phyloP scores from a whole-genome alignment of 805 yeast species.

The Kockiozyma suomiensis region DNA sequence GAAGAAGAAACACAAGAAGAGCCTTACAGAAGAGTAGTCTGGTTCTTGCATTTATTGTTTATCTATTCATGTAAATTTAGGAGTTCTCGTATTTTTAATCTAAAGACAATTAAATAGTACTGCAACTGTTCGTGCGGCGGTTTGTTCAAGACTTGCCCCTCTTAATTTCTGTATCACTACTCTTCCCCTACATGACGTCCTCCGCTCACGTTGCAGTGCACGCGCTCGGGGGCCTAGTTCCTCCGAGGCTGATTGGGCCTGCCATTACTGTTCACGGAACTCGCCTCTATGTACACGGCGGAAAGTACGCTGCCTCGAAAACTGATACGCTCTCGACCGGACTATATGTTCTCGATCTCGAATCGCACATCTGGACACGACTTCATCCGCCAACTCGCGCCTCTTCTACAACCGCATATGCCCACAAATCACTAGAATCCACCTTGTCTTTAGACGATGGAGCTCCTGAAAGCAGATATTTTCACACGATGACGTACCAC shows the following conservation, averaged over 20 bases:
- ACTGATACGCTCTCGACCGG: constrained; percentile 10
- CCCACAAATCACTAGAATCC: neutral
- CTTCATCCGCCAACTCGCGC: constrained; percentile 7
- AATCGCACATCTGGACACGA: constrained; percentile 14
- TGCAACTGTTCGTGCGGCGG: constrained; percentile 9
- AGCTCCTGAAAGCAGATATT: constrained; percentile 19
- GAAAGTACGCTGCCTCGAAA: constrained; percentile 14
- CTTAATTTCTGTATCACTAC: neutral
- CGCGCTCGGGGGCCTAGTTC: constrained; percentile 22
- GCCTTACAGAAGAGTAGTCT: neutral
- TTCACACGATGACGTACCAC: constrained; percentile 23
- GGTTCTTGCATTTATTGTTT: neutral
- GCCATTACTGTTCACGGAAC: constrained; percentile 12
- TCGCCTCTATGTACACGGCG: constrained; percentile 26
- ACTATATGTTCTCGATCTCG: constrained; percentile 27
- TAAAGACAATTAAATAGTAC: neutral
- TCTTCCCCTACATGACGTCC: neutral
- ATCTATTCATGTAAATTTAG: neutral
- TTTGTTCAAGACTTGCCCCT: neutral
- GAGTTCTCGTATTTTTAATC: neutral
- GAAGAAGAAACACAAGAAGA: constrained; percentile 9
- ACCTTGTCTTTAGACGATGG: neutral
- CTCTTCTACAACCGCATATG: neutral
- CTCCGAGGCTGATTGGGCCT: constrained; percentile 26
- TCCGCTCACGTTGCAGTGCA: constrained; percentile 6